These are phyloP conservation scores for Rhizoclosmatium globosum DNA, from an alignment of 192 early-diverging fungal genomes.

Conservation along the genomic window DNA sequence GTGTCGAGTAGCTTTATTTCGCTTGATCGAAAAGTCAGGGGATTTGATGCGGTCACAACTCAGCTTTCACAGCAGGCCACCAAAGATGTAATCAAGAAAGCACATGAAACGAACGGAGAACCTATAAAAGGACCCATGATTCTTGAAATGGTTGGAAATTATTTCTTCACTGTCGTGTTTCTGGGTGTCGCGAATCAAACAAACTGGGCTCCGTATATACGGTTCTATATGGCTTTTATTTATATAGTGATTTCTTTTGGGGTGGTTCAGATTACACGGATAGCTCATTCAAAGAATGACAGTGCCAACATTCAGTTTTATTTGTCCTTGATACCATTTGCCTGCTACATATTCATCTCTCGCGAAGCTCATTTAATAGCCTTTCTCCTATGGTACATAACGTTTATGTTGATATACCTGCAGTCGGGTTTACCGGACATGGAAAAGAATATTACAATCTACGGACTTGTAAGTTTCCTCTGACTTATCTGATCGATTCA, in stretches of 20 bases:
- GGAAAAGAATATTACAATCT: constrained; percentile 38
- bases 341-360: constrained; percentile 45
- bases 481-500: neutral
- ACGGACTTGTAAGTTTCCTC: constrained; percentile 35
- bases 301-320: constrained; percentile 48
- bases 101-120: constrained; percentile 18
- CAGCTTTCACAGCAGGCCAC: neutral
- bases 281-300: constrained; percentile 21
- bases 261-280: constrained; percentile 40
- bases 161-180: constrained; percentile 44
- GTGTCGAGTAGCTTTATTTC: no score
- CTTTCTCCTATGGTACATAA: constrained; percentile 53
- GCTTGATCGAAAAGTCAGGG: no score
- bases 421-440: constrained; percentile 49
- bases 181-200: constrained; percentile 37
- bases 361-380: constrained; percentile 50
- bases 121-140: constrained; percentile 47
- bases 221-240: constrained; percentile 47
- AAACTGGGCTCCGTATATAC: constrained; percentile 47
- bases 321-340: constrained; percentile 48
- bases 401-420: constrained; percentile 51
- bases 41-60: neutral
- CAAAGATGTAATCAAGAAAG: neutral
- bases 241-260: constrained; percentile 29
- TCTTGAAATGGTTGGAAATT: constrained; percentile 47